Base-by-base conservation (phyloP, 805 yeast genomes). In the Diddensiella transvaalensis region DNA sequence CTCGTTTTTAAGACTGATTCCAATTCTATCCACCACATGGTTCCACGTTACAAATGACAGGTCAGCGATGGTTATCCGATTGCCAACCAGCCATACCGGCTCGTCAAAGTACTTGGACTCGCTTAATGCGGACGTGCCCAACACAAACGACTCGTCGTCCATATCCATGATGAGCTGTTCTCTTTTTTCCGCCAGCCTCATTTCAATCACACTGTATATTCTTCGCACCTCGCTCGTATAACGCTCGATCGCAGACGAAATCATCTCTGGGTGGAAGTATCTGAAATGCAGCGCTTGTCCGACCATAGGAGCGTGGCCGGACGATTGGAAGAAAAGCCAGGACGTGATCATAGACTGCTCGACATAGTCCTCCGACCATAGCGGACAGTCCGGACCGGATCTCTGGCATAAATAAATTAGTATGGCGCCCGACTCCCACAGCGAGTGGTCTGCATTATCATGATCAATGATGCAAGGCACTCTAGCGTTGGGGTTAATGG, bases 221-320 rank as follows among this genome's bases (percentile, higher is more conserved):
- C 98, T 74, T 60, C 96, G 75, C 21, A 90, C 96, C 69, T 90
- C 98, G 59, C 86, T 95, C 1, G 87, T 83, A 64, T 89, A 90
- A 61, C 96, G 73, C 58, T 87, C 96, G 18, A 90, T 87, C 0
- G 97, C 96, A 50, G 88, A 79, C 17, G 91, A 88, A 2, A 90
- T 88, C 46, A 82, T 82, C 52, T 83, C 83, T 4, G 90, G 78
- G 64, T 90, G 96, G 74, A 90, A 88, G 65, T 87, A 88, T 61
- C 90, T 77, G 71, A 90, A 91, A 70, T 91, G 97, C 58, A 91
- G 75, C 5, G 97, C 96, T 68, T 90, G 97, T 17, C 97, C 97
- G 59, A 90, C 86, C 96, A 90, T 90, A n/a, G 97, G 96, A 0
- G 97, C 96, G 64, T 89, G 97, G 4, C 98, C 97, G 3, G 95